phyloP scores from a whole-genome alignment of 805 yeast genomes.

The Candida boleticola region DNA sequence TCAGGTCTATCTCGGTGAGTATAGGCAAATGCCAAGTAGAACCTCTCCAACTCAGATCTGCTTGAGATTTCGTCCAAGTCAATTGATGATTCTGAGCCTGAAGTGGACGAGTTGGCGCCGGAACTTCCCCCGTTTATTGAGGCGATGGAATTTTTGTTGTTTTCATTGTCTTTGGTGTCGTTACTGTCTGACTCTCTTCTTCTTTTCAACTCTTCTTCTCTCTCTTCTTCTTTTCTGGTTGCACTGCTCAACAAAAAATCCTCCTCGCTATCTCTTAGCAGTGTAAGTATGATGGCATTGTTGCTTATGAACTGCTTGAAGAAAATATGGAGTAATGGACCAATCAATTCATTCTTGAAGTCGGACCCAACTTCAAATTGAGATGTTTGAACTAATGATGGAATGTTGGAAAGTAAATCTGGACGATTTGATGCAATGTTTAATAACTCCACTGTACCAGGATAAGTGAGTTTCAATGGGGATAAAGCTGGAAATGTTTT shows the following conservation, averaged over 20 bases:
- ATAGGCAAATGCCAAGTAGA: constrained; percentile 71
- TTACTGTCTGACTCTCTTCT: background rate
- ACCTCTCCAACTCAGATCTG: constrained; percentile 83
- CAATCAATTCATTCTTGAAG: constrained; percentile 29
- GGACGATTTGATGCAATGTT: constrained; percentile 27
- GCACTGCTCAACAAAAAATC: constrained; percentile 58
- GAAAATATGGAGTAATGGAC: constrained; percentile 47
- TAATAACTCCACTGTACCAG: constrained; percentile 33
- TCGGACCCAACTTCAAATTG: constrained; percentile 16
- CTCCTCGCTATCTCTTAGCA: constrained; percentile 70
- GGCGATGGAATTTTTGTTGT: background rate
- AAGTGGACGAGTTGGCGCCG: background rate
- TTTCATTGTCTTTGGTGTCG: constrained; percentile 1
- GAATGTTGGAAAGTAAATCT: constrained; percentile 22
- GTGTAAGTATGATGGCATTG: constrained; percentile 64
- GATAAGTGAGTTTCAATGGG: constrained; percentile 53
- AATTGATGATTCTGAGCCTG: constrained; percentile 15
- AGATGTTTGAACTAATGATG: constrained; percentile 27
- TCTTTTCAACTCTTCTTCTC: constrained; percentile 10
- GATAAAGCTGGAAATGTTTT: constrained; percentile 58
- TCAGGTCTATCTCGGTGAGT: constrained; percentile 63
- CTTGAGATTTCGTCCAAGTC: constrained; percentile 63
- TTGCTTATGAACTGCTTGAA: constrained; percentile 57
- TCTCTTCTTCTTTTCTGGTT: constrained; percentile 19
- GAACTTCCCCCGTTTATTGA: background rate